Percentiles rank a stretch among this genome's conserved stretches.
These are phyloP conservation scores for Podaxis sp. DNA, from an alignment of 768 basidiomycete species.

Conservation along the genomic window DNA sequence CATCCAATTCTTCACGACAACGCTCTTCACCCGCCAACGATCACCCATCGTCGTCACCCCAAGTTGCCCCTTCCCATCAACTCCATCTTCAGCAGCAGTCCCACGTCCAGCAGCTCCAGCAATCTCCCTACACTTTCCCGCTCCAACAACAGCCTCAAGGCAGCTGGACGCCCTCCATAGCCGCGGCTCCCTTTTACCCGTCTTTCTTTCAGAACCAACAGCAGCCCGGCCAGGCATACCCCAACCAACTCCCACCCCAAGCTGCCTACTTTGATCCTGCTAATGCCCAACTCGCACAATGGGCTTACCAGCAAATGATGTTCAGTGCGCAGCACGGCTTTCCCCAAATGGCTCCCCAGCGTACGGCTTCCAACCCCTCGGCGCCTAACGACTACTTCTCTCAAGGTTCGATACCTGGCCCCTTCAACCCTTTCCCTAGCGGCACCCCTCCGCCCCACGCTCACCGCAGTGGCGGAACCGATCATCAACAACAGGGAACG, in stretches of 20 bases:
- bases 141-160: slow-evolving; percentile 71
- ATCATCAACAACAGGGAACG: slow-evolving; percentile 40
- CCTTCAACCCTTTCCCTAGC: slow-evolving; percentile 66
- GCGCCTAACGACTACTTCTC: slow-evolving; percentile 52
- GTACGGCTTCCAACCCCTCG: slow-evolving; percentile 37
- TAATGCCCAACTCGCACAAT: slow-evolving; percentile 76
- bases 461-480: slow-evolving; percentile 37
- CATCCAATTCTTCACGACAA: slow-evolving; percentile 44
- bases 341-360: slow-evolving; percentile 43
- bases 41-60: slow-evolving; percentile 22
- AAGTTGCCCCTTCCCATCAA: slow-evolving; percentile 14
- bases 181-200: slow-evolving; percentile 74
- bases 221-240: slow-evolving; percentile 50
- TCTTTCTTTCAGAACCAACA: slow-evolving; percentile 73
- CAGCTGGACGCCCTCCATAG: slow-evolving; percentile 65
- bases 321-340: slow-evolving; percentile 64
- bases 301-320: slow-evolving; percentile 94
- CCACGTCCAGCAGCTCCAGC: slow-evolving; percentile 27
- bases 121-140: slow-evolving; percentile 60
- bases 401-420: slow-evolving; percentile 45
- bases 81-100: slow-evolving; percentile 23
- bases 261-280: slow-evolving; percentile 71
- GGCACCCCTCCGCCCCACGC: slow-evolving; percentile 67
- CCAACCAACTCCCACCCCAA: slow-evolving; percentile 44
- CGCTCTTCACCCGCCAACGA: slow-evolving; percentile 64